A percentile compares a stretch with the other conserved stretches of the same genome.
These are phyloP conservation scores for Avena eriantha DNA, from an alignment of 176 grass and related monocot genomes.

Conservation along the genomic window DNA sequence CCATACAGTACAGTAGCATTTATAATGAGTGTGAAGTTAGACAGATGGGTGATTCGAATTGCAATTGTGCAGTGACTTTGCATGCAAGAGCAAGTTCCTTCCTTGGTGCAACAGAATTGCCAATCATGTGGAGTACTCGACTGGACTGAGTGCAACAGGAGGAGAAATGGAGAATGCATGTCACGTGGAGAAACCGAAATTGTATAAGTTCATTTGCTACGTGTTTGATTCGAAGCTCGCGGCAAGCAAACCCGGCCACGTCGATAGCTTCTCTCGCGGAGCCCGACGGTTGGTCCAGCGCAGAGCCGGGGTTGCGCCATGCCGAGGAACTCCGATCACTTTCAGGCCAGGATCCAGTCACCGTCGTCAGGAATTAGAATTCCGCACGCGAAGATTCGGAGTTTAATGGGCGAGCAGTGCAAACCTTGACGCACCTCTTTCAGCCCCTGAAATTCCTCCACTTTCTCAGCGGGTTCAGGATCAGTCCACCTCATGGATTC, in stretches of 20 bases:
- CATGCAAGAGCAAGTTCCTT: conserved; percentile 18
- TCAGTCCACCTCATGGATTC: conserved; percentile 20
- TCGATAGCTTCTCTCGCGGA: not conserved
- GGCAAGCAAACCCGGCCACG: conserved; percentile 8
- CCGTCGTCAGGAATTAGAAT: conserved; percentile 9
- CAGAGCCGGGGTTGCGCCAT: not conserved
- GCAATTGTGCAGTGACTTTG: not conserved
- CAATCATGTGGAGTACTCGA: conserved; percentile 31
- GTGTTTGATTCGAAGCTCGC: conserved; percentile 29
- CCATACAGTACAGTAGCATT: not conserved
- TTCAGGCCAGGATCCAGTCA: not conserved
- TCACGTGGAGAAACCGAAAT: not conserved
- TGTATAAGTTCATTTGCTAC: too few species aligned
- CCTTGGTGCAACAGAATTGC: not conserved
- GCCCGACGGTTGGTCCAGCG: not conserved
- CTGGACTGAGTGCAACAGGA: conserved; percentile 28
- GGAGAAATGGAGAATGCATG: not conserved
- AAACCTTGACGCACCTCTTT: conserved; percentile 23
- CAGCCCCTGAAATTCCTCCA: not conserved
- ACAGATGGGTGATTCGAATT: not conserved
- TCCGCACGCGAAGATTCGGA: conserved; percentile 29
- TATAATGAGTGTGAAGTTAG: not conserved
- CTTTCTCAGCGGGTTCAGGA: not conserved
- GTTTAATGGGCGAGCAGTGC: not conserved
- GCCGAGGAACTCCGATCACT: conserved; percentile 3